Base-by-base conservation (phyloP, 2,329 filamentous ascomycete genomes). In the Aspergillus glaucus region DNA sequence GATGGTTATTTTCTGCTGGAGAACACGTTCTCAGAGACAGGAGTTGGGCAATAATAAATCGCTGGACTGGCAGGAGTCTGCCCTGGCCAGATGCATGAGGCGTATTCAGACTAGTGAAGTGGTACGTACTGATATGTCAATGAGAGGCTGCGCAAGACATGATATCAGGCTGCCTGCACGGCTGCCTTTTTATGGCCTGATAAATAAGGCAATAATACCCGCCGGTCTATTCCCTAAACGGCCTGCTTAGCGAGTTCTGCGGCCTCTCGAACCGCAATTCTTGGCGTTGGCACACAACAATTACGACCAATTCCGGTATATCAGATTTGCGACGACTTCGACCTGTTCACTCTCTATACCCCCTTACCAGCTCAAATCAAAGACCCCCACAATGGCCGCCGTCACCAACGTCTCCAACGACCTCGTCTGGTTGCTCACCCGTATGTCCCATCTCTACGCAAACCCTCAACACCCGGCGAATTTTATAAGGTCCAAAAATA, bases 371-470 rank as follows among this genome's bases (percentile, higher is more conserved):
- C 54, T 57, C 50, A 55, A 55, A 57, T 40, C 9, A 40, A 43
- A 59, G 44, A 55, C 49, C 47, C 56, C 61, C 59, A 71, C 50
- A 60, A 73, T 73, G 70, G 62, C 70, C 58, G 61, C 66, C 66
- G 63, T 72, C 68, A 74, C 84, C 66, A 88, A 90, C 79, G 80
- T 95, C 70, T 94, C 90, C 73, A 76, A 85, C 70, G 91, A 96
- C 78, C 81, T 96, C 66, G 78, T 95, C 80, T 97, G 92, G 92
- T 86, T 92, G 82, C 78, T 94, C 75, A 85, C 86, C 81, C 88
- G 91, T 96, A 85, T 75, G 90, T 90, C 39, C 41, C 36, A 28
- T 37, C 44, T 19, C 45, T 50, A 49, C 48, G 48, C 55, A 54
- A 45, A 51, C 45, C 43, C 21, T 47, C 28, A 34, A 40, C 2